These are phyloP conservation scores for Incumbomyces delicatus DNA, from an alignment of 2,329 filamentous ascomycete species.

Conservation along the genomic window DNA sequence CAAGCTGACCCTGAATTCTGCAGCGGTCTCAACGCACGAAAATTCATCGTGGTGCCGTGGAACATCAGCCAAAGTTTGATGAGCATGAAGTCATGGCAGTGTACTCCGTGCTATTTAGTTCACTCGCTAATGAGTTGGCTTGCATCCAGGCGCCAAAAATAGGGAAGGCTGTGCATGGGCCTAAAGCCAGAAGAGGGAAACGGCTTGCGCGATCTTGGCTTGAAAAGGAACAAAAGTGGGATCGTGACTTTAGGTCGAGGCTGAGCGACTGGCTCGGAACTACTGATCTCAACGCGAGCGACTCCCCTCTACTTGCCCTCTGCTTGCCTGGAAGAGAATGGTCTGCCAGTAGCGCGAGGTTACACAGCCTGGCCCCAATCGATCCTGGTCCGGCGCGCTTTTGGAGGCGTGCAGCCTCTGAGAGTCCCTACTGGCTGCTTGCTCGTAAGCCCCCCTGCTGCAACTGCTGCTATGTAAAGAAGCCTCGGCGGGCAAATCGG, in stretches of 20 bases:
- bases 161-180: not conserved
- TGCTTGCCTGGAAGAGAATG: not conserved
- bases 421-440: too few relatives aligned
- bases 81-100: conserved; percentile 5
- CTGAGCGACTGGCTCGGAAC: not conserved
- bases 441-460: too few relatives aligned
- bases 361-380: conserved; percentile 4
- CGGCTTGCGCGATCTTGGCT: not conserved
- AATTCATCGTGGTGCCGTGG: not conserved
- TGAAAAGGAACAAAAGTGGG: not conserved
- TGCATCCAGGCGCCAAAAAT: conserved; percentile 2
- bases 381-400: not conserved
- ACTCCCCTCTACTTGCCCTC: not conserved
- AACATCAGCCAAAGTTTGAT: not conserved
- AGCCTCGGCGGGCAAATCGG: too few relatives aligned
- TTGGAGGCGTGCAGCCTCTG: too few relatives aligned
- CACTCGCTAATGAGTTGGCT: too few relatives aligned
- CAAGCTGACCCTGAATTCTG: not conserved
- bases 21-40: not conserved
- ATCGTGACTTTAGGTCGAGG: not conserved
- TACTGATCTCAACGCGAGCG: not conserved
- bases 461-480: too few relatives aligned
- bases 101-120: too few relatives aligned
- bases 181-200: not conserved
- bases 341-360: not conserved